phyloP scores from a whole-genome alignment of 2,329 filamentous ascomycete species.

The Amauroascus niger region DNA sequence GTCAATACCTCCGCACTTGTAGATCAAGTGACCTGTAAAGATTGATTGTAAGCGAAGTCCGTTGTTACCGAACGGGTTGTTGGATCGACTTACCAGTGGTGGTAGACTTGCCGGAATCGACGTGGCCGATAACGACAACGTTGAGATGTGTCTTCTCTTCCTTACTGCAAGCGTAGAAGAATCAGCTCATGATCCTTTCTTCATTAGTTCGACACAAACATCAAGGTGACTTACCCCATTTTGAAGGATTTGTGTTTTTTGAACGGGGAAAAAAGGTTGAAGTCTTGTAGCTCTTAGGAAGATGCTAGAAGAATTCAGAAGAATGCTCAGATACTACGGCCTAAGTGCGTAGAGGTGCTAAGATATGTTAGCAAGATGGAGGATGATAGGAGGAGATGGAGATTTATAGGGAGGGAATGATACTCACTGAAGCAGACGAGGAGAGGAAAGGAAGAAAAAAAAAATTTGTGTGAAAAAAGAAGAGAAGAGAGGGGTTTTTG shows the following conservation, averaged over 20 bases:
- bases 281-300: conserved; percentile 42
- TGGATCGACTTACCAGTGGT: conserved; percentile 68
- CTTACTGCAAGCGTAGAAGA: conserved; percentile 53
- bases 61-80: conserved; percentile 17
- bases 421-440: conserved; percentile 41
- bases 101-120: conserved; percentile 99
- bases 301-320: conserved; percentile 38
- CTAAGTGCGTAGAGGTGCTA: conserved; percentile 43
- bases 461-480: conserved; percentile 26
- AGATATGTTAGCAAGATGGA: conserved; percentile 24
- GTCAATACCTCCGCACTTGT: conserved; percentile 99
- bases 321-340: conserved; percentile 45
- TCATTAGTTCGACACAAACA: conserved; percentile 11
- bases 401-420: conserved; percentile 20
- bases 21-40: conserved; percentile 81
- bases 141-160: conserved; percentile 93
- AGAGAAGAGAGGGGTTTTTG: conserved; percentile 38
- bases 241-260: conserved; percentile 36
- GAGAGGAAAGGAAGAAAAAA: conserved; percentile 24
- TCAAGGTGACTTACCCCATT: conserved; percentile 49
- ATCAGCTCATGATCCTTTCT: background rate
- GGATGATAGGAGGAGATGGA: conserved; percentile 20
- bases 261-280: conserved; percentile 22
- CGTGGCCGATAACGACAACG: conserved; percentile 98
- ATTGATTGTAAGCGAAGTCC: conserved; percentile 15